These are phyloP conservation scores for Pseudogymnoascus sp. DNA, from an alignment of 2,329 filamentous ascomycete species.

Conservation along the genomic window DNA sequence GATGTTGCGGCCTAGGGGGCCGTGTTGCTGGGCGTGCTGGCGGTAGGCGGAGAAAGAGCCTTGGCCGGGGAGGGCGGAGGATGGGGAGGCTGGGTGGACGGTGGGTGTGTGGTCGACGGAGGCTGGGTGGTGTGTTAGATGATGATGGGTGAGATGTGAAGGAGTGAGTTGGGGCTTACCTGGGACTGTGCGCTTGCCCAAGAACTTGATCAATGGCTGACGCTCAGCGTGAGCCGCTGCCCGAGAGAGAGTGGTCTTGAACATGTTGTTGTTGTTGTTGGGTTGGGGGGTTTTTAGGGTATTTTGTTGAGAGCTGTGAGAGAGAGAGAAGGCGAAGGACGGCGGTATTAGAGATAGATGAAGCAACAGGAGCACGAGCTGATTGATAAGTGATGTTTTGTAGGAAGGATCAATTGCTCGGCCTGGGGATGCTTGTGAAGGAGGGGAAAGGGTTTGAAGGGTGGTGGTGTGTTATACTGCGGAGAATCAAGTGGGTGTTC, in stretches of 20 bases:
- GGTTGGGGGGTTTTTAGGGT: not conserved
- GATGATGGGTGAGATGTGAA: not conserved
- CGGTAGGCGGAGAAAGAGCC: slow-evolving; percentile 48
- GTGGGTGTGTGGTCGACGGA: slow-evolving; percentile 48
- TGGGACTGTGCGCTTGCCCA: slow-evolving; percentile 33
- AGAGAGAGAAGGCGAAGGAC: not conserved
- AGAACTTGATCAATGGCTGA: slow-evolving; percentile 34
- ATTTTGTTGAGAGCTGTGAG: not conserved
- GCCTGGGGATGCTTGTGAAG: not conserved
- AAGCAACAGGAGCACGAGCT: not conserved
- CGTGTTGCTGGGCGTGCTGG: slow-evolving; percentile 50
- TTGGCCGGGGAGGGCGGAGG: slow-evolving; percentile 43
- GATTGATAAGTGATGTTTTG: not conserved
- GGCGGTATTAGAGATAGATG: not conserved
- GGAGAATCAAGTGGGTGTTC: not conserved
- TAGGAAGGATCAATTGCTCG: not conserved
- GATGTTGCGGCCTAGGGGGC: slow-evolving; percentile 37
- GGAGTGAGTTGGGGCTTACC: slow-evolving; percentile 23
- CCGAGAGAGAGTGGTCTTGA: slow-evolving; percentile 3
- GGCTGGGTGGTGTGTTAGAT: slow-evolving; percentile 31
- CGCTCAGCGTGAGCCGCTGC: slow-evolving; percentile 27
- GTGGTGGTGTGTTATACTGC: slow-evolving; percentile 1
- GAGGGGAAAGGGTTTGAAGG: not conserved
- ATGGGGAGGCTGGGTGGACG: slow-evolving; percentile 47
- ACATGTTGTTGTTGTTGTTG: slow-evolving; percentile 1